Evolutionary conservation across 352 stramenopile species (phyloP).

Genomic region (Phytophthora ohioensis): DNA sequence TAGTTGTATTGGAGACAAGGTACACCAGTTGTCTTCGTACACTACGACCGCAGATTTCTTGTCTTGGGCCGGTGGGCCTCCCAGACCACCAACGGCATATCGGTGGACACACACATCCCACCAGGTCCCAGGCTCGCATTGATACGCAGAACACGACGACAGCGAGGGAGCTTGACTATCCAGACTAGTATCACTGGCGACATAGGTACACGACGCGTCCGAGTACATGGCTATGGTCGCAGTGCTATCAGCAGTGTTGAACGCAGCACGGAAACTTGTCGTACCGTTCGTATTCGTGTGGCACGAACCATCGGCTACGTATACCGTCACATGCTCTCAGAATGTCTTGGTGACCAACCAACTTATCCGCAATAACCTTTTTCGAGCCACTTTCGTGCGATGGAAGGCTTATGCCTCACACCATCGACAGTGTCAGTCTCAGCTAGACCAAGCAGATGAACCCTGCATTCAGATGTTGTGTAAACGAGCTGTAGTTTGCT

Average conservation of each 20-base stretch:
- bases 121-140: neutral
- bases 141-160: slow-evolving; percentile 2
- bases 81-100: slow-evolving; percentile 12
- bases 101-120: neutral
- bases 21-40: slow-evolving; percentile 23
- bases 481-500: slow-evolving; percentile 16
- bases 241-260: slow-evolving; percentile 1
- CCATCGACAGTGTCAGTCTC: slow-evolving; percentile 1
- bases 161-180: slow-evolving; percentile 11
- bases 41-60: too few species aligned
- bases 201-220: slow-evolving; percentile 1
- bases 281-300: too few species aligned
- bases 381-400: slow-evolving; percentile 29
- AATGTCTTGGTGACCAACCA: slow-evolving; percentile 39
- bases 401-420: slow-evolving; percentile 36
- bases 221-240: neutral
- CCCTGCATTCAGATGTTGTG: slow-evolving; percentile 15
- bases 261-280: neutral
- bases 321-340: slow-evolving; percentile 14
- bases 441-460: slow-evolving; percentile 20
- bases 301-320: slow-evolving; percentile 1
- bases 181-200: slow-evolving; percentile 6
- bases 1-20: slow-evolving; percentile 4
- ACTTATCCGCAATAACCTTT: slow-evolving; percentile 39
- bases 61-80: neutral